A percentile compares a stretch with the other conserved stretches of the same genome.
phyloP scores from a whole-genome alignment of 345 rosid species.

The Euphorbia tirucalli region DNA sequence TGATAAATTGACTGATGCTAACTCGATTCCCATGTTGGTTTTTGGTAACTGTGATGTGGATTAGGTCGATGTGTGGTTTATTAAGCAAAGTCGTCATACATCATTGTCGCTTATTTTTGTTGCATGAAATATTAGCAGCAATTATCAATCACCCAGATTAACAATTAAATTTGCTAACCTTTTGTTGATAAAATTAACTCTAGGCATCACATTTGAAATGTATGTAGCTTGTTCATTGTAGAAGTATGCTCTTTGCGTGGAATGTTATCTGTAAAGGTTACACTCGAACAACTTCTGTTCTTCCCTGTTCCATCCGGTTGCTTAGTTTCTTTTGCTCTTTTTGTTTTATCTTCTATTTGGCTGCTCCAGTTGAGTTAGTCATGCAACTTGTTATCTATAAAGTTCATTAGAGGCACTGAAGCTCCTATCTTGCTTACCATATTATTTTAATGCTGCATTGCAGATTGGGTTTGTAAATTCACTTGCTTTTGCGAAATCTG shows the following conservation, averaged over 20 bases:
- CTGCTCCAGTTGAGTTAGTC: background rate
- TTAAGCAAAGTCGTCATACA: background rate
- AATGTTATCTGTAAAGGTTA: background rate
- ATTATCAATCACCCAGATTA: background rate
- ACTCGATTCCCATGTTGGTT: background rate
- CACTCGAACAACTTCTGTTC: background rate
- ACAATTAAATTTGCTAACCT: background rate
- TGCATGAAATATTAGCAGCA: background rate
- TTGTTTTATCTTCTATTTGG: background rate
- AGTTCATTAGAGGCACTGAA: background rate
- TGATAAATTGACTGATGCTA: background rate
- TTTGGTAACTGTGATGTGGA: background rate
- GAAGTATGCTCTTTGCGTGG: background rate
- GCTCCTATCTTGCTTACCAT: constrained; percentile 1
- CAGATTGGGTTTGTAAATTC: constrained; percentile 95
- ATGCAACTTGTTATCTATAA: background rate
- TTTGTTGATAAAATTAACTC: background rate
- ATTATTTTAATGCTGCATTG: constrained; percentile 16
- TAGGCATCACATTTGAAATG: background rate
- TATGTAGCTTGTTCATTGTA: background rate
- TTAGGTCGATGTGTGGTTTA: background rate
- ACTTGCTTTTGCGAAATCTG: constrained; percentile 85
- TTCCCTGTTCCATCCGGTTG: background rate
- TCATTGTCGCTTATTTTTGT: background rate
- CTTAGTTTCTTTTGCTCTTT: background rate